Evolutionary conservation across 306 rosid genomes (phyloP), one percentile per base, ranked within the genome.

Genomic region (Citrullus amarus): DNA sequence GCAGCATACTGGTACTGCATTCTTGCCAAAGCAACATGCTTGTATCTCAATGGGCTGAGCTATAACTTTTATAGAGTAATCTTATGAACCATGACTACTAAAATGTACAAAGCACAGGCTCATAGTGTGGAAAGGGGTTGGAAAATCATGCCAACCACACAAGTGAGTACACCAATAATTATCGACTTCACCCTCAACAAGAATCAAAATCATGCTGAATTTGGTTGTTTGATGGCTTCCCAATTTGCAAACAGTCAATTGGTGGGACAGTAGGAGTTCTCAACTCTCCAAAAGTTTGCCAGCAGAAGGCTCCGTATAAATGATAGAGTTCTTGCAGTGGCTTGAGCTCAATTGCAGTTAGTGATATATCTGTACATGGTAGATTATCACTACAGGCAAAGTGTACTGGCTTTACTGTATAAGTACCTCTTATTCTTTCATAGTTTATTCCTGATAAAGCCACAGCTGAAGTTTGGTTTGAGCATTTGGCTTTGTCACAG

Each of bases 381-480:
- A 91, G 85, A 80, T 83, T 91, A 85, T 96, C 99, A 62, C 99
- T 96, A 63, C 99, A 96, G 53, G 99, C 99, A 60, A 96, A 93
- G 80, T 92, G 96, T 30, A 91, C 97, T 2, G 92, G 99, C 79
- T 90, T 96, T 75, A 92, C 98, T 6, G 98, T 92, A 79, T 77
- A 90, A 32, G 99, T 96, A 32, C 99, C 99, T 69, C 82, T 85
- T 68, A 96, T 91, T 81, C 90, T 83, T 85, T 92, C 98, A n/a
- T 96, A 96, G 84, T 85, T 92, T 78, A 96, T 93, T 77, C 98
- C 99, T 22, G 92, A 89, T 1, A 96, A 85, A 38, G 97, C 88
- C 78, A 96, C 98, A 0, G 99, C 97, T 25, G 93, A 79, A 65
- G 96, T 82, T 70, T 91, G 93, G 85, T 95, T 95, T 75, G 20